Evolutionary conservation across 176 grass and related monocot genomes (phyloP).

Genomic region (Puya raimondii): DNA sequence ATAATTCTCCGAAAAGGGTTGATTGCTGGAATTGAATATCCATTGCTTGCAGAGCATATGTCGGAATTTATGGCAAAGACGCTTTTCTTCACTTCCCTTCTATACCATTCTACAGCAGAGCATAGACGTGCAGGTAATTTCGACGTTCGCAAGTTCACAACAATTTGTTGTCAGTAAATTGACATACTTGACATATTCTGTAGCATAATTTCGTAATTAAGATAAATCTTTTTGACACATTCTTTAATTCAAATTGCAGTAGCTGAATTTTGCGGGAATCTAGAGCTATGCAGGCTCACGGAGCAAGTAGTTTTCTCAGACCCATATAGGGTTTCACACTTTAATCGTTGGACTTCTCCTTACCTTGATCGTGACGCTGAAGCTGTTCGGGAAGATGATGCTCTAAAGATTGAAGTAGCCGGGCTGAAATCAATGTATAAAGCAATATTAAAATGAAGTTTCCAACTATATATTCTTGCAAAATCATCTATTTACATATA

Average conservation of each 20-base stretch:
- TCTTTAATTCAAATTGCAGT: conserved; percentile 39
- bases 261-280: conserved; percentile 74
- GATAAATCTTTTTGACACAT: not conserved
- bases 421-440: conserved; percentile 69
- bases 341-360: conserved; percentile 70
- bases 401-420: conserved; percentile 57
- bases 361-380: conserved; percentile 69
- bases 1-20: conserved; percentile 96
- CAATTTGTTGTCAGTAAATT: not conserved
- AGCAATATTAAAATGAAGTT: not conserved
- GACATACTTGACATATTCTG: too few species aligned
- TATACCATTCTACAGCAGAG: conserved; percentile 59
- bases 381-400: conserved; percentile 50
- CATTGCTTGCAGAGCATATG: conserved; percentile 72
- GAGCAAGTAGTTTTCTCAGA: conserved; percentile 93
- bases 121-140: conserved; percentile 65
- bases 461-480: not conserved
- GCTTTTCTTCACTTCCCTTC: conserved; percentile 79
- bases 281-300: conserved; percentile 76
- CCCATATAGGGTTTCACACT: conserved; percentile 62
- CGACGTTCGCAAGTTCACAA: not conserved
- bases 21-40: conserved; percentile 75
- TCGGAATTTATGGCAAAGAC: conserved; percentile 72
- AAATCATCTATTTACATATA: too few species aligned
- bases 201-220: not conserved